A percentile compares a stretch with the other conserved stretches of the same genome.
Conservation (phyloP, 306 rosid species). For the Quercus wislizeni region DNA sequence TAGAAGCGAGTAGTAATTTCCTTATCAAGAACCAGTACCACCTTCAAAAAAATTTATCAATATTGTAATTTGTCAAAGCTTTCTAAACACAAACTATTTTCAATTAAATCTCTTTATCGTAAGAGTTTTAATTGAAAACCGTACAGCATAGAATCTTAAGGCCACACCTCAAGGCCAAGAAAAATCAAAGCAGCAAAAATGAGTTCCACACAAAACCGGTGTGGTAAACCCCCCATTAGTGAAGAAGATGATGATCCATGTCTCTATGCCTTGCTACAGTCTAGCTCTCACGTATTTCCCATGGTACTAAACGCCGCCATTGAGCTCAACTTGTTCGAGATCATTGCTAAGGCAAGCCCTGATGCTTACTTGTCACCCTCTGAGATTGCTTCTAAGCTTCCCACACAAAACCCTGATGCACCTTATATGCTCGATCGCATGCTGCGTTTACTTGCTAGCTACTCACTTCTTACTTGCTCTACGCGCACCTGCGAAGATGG, state of each 20-base stretch:
- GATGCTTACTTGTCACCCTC: slow-evolving; percentile 13
- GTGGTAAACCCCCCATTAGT: not conserved
- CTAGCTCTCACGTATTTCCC: not conserved
- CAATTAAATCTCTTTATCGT: too few species aligned
- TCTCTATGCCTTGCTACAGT: slow-evolving; percentile 7
- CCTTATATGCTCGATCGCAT: slow-evolving; percentile 17
- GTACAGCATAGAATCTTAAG: too few species aligned
- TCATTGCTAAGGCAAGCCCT: not conserved
- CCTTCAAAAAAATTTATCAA: too few species aligned
- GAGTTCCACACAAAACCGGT: not conserved
- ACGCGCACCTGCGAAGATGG: not conserved
- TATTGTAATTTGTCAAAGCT: too few species aligned
- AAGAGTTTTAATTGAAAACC: too few species aligned
- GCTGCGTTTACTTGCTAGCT: slow-evolving; percentile 20
- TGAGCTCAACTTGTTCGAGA: slow-evolving; percentile 35
- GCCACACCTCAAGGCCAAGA: not conserved
- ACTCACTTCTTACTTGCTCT: slow-evolving; percentile 13
- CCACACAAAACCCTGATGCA: slow-evolving; percentile 7
- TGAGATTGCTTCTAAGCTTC: slow-evolving; percentile 18
- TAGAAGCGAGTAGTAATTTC: too few species aligned
- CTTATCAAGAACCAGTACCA: too few species aligned
- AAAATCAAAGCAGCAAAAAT: not conserved
- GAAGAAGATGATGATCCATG: slow-evolving; percentile 8
- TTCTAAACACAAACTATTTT: too few species aligned
- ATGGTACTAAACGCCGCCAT: slow-evolving; percentile 21